Percentiles rank a stretch among this genome's conserved stretches.
Evolutionary conservation across 2,329 filamentous ascomycete genomes (phyloP).

Genomic region (Colletotrichum sp.): DNA sequence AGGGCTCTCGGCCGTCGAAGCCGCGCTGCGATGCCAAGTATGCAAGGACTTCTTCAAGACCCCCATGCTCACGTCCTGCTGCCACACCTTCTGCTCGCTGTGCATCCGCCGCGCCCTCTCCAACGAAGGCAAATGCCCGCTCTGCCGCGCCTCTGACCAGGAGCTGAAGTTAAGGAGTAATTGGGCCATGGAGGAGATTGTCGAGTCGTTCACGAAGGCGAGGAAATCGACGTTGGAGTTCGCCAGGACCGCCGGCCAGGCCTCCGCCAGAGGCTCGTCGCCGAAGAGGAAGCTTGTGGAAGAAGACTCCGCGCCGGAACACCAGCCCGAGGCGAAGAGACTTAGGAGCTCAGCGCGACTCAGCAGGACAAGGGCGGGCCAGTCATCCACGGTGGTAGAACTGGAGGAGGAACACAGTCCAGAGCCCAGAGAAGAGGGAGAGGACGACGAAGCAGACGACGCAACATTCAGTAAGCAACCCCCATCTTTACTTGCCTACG

Average conservation of each 20-base stretch:
- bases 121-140: conserved; percentile 84
- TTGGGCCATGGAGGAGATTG: conserved; percentile 82
- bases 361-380: conserved; percentile 46
- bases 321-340: conserved; percentile 47
- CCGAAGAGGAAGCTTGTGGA: conserved; percentile 59
- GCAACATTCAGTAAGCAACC: not conserved
- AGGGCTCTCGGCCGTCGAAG: conserved; percentile 74
- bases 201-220: conserved; percentile 75
- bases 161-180: conserved; percentile 86
- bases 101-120: conserved; percentile 90
- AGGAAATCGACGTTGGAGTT: conserved; percentile 67
- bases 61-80: conserved; percentile 93
- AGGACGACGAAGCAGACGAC: conserved; percentile 2
- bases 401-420: not conserved
- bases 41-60: conserved; percentile 98
- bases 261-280: conserved; percentile 23
- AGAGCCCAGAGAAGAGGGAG: conserved; percentile 13
- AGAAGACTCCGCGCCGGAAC: conserved; percentile 21
- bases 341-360: conserved; percentile 57
- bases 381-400: conserved; percentile 39
- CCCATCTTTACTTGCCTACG: not conserved
- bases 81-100: conserved; percentile 94
- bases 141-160: conserved; percentile 80
- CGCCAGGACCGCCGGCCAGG: conserved; percentile 54
- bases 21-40: conserved; percentile 89